Evolutionary conservation across 1,284 basidiomycete genomes (phyloP).

Genomic region (Malassezia globosa): DNA sequence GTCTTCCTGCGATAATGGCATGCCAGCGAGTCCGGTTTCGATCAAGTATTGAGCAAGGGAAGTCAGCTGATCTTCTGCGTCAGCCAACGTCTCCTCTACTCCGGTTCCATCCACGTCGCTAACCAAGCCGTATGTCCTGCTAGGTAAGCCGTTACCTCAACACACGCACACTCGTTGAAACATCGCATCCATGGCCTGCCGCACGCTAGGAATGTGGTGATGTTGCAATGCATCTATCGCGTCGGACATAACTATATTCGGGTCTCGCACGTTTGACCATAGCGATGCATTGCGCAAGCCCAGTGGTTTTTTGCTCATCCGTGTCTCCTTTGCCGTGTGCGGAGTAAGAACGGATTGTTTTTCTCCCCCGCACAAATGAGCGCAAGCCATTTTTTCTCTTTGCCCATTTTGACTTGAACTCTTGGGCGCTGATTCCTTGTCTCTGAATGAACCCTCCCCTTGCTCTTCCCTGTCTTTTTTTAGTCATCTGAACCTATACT

Average conservation of each 20-base stretch:
- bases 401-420: no score
- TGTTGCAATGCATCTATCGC: neutral
- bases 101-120: neutral
- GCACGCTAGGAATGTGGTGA: neutral
- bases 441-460: no score
- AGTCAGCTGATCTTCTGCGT: neutral
- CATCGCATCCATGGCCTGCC: slow-evolving; percentile 1
- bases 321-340: no score
- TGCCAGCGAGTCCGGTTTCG: slow-evolving; percentile 2
- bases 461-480: no score
- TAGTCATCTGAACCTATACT: no score
- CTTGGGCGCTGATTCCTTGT: no score
- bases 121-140: neutral
- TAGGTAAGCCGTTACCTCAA: neutral
- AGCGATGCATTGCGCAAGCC: no score
- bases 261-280: no score
- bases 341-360: no score
- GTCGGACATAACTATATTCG: no score
- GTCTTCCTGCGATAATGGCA: slow-evolving; percentile 1
- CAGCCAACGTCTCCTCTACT: neutral
- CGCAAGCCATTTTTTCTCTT: no score
- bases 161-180: slow-evolving; percentile 9
- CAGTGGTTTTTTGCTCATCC: neutral
- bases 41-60: neutral
- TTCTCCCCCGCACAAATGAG: no score